These are phyloP conservation scores for Wickerhamiella hasegawae DNA, from an alignment of 805 yeast species.

Conservation along the genomic window DNA sequence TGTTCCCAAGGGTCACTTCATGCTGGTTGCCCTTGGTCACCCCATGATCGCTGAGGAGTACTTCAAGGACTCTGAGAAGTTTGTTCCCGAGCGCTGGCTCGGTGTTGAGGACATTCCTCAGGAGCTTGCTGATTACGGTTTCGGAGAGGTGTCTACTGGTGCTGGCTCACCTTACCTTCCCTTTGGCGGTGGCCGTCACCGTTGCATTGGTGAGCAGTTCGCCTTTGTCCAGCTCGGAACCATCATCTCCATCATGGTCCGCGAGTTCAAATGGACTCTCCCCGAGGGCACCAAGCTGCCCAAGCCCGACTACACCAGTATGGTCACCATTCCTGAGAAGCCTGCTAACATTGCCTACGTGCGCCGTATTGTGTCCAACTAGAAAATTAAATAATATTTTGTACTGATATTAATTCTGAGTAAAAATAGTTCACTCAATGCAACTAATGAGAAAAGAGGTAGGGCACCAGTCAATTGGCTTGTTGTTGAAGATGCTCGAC, in stretches of 20 bases:
- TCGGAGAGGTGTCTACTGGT: conserved; percentile 91
- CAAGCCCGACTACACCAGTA: conserved; percentile 61
- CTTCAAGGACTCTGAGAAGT: conserved; percentile 61
- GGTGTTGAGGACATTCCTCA: conserved; percentile 14
- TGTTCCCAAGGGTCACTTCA: conserved; percentile 80
- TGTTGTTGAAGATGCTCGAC: conserved; percentile 30
- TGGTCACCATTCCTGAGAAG: conserved; percentile 80
- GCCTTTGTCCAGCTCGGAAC: conserved; percentile 89
- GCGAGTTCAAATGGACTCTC: conserved; percentile 61
- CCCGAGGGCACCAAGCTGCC: conserved; percentile 33
- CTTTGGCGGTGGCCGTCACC: conserved; percentile 98
- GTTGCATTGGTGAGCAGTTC: conserved; percentile 98
- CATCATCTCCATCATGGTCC: conserved; percentile 56
- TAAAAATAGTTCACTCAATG: background rate
- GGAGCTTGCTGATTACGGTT: conserved; percentile 74
- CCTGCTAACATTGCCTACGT: conserved; percentile 28
- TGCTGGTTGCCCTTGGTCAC: conserved; percentile 87
- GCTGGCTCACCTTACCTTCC: conserved; percentile 92
- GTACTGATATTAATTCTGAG: background rate
- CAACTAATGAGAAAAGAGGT: background rate
- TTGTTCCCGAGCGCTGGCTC: conserved; percentile 80
- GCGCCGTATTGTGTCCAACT: too few relatives aligned
- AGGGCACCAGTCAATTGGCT: background rate
- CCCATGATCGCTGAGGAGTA: conserved; percentile 60
- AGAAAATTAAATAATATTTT: too few relatives aligned